Percentiles rank a stretch among this genome's conserved stretches.
These are phyloP conservation scores for Colletotrichum musicola DNA, from an alignment of 2,329 filamentous ascomycete genomes.

Conservation along the genomic window DNA sequence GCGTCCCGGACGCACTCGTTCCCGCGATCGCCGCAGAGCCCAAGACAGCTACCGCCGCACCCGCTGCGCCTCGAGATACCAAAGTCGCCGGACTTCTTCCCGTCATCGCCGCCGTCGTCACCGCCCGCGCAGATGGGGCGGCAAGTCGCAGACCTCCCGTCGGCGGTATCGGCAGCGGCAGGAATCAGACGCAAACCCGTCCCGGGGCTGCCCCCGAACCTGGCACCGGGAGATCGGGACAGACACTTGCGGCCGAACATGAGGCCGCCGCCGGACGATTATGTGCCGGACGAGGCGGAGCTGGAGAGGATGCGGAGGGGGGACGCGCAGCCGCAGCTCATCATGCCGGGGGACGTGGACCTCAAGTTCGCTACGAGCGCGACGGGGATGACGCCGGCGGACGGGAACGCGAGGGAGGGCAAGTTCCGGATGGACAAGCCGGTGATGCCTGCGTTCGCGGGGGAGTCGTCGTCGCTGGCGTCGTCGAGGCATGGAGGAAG, in stretches of 20 bases:
- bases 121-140: conserved; percentile 16
- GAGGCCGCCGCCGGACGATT: conserved; percentile 39
- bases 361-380: conserved; percentile 38
- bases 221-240: background rate
- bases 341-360: conserved; percentile 34
- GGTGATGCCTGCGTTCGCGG: background rate
- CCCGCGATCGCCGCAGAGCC: conserved; percentile 4
- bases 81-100: background rate
- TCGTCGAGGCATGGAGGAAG: background rate
- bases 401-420: conserved; percentile 21
- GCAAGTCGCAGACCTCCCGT: background rate
- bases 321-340: conserved; percentile 44
- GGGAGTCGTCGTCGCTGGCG: conserved; percentile 4
- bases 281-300: conserved; percentile 42
- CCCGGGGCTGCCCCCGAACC: conserved; percentile 7
- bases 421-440: conserved; percentile 27
- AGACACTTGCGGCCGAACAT: conserved; percentile 29
- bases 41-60: background rate
- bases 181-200: conserved; percentile 22
- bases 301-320: conserved; percentile 41
- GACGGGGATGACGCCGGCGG: conserved; percentile 35
- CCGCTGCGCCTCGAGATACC: background rate
- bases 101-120: background rate
- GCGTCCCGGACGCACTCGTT: background rate
- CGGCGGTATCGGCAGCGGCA: background rate